Base-by-base conservation (phyloP, 176 grass and related monocot species). In the Guadua angustifolia region DNA sequence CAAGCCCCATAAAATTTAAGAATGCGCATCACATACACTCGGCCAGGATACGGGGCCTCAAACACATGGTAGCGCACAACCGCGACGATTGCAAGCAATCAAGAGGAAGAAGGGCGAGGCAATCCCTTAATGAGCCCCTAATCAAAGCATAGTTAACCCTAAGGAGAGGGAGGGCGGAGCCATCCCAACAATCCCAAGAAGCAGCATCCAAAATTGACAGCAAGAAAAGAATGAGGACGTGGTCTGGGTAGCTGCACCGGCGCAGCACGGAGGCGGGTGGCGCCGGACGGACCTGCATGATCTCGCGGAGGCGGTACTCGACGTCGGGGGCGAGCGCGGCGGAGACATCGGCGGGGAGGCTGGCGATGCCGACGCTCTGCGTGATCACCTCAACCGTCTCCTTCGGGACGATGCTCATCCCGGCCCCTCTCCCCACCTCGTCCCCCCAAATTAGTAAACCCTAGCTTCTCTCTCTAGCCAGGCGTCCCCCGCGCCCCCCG, bases 231-330 rank as follows among this genome's bases (percentile, higher is more conserved):
- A 9, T 8, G 21, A 39, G 2, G 12, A 15, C n/a, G 73, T 0
- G 19, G 36, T 24, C 9, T 0, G 21, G 35, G 39, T 4, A 75
- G 73, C 19, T 56, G 6, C 18, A 21, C 8, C 19, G 6, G 53
- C 53, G 19, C 17, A 3, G 14, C 19, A 10, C 29, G 66, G 18
- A 42, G 18, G 35, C 53, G 73, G 18, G 35, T 36, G 51, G 24
- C 1, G 2, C 19, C 4, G 1, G 2, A 45, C 44, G 44, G 65
- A 95, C 95, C 95, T 98, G 95, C 85, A 95, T 95, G 79, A 93
- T 91, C 88, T 98, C 95, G 15, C 95, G 92, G 84, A 98, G 95
- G 76, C 91, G 95, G 84, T 93, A 98, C 85, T 98, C 92, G 29
- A 94, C 95, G 61, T 98, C 95, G 33, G 89, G 79, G 39, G 95